A percentile compares a stretch with the other conserved stretches of the same genome.
Conservation (phyloP, 1,284 basidiomycete genomes). For the Phellinidium pouzarii region DNA sequence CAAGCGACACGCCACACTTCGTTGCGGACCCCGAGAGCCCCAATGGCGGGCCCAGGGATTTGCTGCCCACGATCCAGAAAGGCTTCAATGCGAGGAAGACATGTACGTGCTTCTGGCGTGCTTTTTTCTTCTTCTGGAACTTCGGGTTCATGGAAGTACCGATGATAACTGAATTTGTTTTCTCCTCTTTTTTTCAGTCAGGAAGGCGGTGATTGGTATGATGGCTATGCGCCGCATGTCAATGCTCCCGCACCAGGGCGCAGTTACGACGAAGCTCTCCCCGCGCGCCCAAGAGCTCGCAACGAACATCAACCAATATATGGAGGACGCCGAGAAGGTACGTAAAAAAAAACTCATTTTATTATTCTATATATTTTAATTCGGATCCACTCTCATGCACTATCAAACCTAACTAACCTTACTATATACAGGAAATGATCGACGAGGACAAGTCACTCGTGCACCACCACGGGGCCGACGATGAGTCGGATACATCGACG, state of each 20-base stretch:
- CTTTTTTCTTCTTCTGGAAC: slow-evolving; percentile 6
- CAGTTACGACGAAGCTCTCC: slow-evolving; percentile 25
- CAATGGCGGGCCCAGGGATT: slow-evolving; percentile 64
- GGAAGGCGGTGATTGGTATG: slow-evolving; percentile 81
- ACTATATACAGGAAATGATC: slow-evolving; percentile 23
- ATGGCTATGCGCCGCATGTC: slow-evolving; percentile 79
- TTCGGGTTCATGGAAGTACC: neutral
- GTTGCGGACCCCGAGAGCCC: slow-evolving; percentile 54
- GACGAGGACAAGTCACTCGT: slow-evolving; percentile 18
- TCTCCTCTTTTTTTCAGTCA: slow-evolving; percentile 45
- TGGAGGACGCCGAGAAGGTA: slow-evolving; percentile 75
- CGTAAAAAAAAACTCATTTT: slow-evolving; percentile 22
- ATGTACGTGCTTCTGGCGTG: slow-evolving; percentile 49
- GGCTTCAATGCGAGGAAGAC: slow-evolving; percentile 83
- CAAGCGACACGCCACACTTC: slow-evolving; percentile 59
- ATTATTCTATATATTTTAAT: too few species aligned
- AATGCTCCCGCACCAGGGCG: slow-evolving; percentile 32
- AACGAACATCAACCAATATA: slow-evolving; percentile 62
- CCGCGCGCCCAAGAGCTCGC: slow-evolving; percentile 47
- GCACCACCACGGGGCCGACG: slow-evolving; percentile 16
- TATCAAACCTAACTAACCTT: neutral
- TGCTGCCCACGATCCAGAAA: slow-evolving; percentile 84
- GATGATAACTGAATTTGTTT: slow-evolving; percentile 1
- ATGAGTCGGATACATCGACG: slow-evolving; percentile 5
- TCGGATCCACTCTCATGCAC: neutral